Conservation (phyloP, 345 rosid species). For the Murraya paniculata region DNA sequence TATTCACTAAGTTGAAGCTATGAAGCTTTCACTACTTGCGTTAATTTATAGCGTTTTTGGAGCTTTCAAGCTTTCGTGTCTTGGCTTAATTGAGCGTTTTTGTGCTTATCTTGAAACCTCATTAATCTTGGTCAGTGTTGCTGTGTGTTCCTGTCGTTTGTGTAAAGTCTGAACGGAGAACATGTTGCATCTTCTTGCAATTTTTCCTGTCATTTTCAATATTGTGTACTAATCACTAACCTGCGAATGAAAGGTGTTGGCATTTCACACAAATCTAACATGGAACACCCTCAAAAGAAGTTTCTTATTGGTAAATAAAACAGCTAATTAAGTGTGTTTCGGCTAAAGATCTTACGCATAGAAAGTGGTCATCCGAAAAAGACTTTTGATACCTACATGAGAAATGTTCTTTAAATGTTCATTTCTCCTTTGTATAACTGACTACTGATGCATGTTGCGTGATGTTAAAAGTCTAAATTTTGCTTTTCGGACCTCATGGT, state of each 20-base stretch:
- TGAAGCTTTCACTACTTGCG: no score
- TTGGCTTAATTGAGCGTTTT: not conserved
- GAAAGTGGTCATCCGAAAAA: no score
- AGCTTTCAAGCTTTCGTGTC: not conserved
- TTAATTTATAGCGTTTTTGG: not conserved
- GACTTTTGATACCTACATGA: not conserved
- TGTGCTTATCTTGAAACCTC: not conserved
- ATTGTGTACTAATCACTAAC: no score
- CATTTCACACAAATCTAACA: not conserved
- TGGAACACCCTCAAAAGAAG: not conserved
- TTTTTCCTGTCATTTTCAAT: not conserved
- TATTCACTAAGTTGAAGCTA: no score
- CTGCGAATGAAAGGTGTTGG: not conserved
- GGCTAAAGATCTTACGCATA: not conserved
- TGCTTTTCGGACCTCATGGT: no score
- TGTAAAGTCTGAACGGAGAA: not conserved
- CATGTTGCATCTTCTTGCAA: not conserved
- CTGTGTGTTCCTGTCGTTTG: not conserved
- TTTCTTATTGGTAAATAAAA: not conserved
- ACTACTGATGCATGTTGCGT: not conserved
- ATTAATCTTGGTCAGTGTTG: not conserved
- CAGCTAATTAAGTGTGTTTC: not conserved
- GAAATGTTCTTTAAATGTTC: not conserved
- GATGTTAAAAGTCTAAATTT: no score
- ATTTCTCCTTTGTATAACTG: not conserved